A percentile compares a stretch with the other conserved stretches of the same genome.
phyloP scores from a whole-genome alignment of 805 yeast species.

The Ogataea salicorniae region DNA sequence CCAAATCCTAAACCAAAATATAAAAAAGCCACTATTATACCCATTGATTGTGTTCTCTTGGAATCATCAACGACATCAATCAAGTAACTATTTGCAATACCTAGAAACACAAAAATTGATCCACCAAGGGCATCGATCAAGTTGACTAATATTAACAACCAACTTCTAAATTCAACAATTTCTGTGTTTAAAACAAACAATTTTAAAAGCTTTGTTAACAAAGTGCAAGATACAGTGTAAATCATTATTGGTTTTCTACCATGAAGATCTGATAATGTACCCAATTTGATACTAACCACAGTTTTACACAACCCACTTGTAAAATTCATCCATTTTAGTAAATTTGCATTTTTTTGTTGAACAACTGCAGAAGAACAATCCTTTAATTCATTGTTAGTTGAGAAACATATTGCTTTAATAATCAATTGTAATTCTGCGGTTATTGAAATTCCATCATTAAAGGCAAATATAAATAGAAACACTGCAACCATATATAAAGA shows the following conservation, averaged over 20 bases:
- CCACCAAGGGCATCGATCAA: constrained; percentile 55
- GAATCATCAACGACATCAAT: constrained; percentile 67
- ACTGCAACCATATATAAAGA: constrained; percentile 45
- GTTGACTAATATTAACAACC: constrained; percentile 38
- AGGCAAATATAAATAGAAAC: constrained; percentile 37
- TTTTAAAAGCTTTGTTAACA: constrained; percentile 12
- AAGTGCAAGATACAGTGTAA: constrained; percentile 15
- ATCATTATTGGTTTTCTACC: constrained; percentile 54
- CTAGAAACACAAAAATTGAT: constrained; percentile 49
- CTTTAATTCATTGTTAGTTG: constrained; percentile 14
- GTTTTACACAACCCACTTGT: constrained; percentile 41
- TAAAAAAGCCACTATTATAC: constrained; percentile 53
- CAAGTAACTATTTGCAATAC: constrained; percentile 62
- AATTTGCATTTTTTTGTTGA: constrained; percentile 41
- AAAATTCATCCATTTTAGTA: constrained; percentile 42
- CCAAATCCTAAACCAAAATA: constrained; percentile 61
- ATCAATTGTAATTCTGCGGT: constrained; percentile 34
- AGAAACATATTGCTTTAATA: constrained; percentile 37
- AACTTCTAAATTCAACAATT: constrained; percentile 26
- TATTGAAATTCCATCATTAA: constrained; percentile 35
- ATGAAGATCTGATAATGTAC: constrained; percentile 56
- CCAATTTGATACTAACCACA: constrained; percentile 56
- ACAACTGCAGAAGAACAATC: constrained; percentile 28
- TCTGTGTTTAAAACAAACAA: constrained; percentile 20
- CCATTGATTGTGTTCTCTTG: constrained; percentile 53